phyloP scores from a whole-genome alignment of 2,329 filamentous ascomycete genomes.

The Geosmithia flava region DNA sequence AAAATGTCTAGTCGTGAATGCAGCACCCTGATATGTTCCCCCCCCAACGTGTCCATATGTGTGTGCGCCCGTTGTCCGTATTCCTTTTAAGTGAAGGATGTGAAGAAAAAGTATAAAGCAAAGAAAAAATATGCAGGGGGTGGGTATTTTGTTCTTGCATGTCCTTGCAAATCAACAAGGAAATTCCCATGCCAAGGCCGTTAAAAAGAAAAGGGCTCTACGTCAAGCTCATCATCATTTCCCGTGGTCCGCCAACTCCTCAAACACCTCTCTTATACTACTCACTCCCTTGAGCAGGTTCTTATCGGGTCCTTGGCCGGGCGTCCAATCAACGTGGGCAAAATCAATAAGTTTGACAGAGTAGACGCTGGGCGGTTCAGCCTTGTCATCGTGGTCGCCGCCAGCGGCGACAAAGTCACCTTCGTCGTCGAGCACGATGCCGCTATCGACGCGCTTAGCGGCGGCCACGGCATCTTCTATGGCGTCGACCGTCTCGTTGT shows the following conservation, averaged over 20 bases:
- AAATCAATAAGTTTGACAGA: conserved; percentile 86
- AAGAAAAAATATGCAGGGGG: too few species aligned
- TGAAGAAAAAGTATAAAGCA: too few species aligned
- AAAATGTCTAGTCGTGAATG: too few species aligned
- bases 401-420: conserved; percentile 34
- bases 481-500: conserved; percentile 34
- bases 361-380: conserved; percentile 28
- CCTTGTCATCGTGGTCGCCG: conserved; percentile 31
- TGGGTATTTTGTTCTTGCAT: too few species aligned
- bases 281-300: conserved; percentile 67
- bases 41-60: too few species aligned
- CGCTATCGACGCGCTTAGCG: conserved; percentile 39
- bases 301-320: conserved; percentile 70
- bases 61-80: too few species aligned
- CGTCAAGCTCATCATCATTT: too few species aligned
- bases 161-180: too few species aligned
- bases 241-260: conserved; percentile 36
- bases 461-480: conserved; percentile 29
- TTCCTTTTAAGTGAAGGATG: too few species aligned
- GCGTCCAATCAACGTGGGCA: conserved; percentile 78
- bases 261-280: conserved; percentile 59
- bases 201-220: too few species aligned
- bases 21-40: too few species aligned
- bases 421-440: conserved; percentile 35
- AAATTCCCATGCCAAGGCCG: too few species aligned